Conservation (phyloP, 2,329 filamentous ascomycete species). For the Beauveria caledonica region DNA sequence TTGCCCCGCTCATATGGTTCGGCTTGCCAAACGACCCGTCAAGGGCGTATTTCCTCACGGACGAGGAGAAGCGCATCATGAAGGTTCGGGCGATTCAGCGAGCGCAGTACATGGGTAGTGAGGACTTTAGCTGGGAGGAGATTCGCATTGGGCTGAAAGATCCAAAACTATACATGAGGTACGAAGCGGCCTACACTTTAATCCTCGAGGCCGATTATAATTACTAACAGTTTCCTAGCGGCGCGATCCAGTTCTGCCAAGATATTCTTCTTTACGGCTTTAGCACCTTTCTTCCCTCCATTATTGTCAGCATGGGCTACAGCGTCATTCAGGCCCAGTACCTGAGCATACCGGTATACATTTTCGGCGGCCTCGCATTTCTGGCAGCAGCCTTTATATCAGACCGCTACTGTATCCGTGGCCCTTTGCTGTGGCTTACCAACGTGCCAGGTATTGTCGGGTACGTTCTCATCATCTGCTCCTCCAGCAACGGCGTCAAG, state of each 20-base stretch:
- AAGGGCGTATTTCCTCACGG: slow-evolving; percentile 39
- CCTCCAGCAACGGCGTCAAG: slow-evolving; percentile 39
- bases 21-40: slow-evolving; percentile 37
- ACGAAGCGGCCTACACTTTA: slow-evolving; percentile 11
- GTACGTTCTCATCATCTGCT: slow-evolving; percentile 38
- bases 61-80: slow-evolving; percentile 43
- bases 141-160: slow-evolving; percentile 38
- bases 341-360: slow-evolving; percentile 49
- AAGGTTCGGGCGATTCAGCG: slow-evolving; percentile 35
- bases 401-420: slow-evolving; percentile 30
- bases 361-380: slow-evolving; percentile 39
- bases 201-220: neutral
- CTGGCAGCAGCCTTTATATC: slow-evolving; percentile 37
- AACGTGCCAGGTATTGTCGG: slow-evolving; percentile 42
- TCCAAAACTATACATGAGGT: slow-evolving; percentile 43
- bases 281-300: slow-evolving; percentile 48
- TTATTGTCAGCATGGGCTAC: slow-evolving; percentile 45
- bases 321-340: slow-evolving; percentile 41
- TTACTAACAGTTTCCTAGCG: slow-evolving; percentile 15
- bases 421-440: slow-evolving; percentile 46
- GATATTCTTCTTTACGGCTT: slow-evolving; percentile 49
- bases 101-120: slow-evolving; percentile 38
- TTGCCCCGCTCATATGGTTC: slow-evolving; percentile 37
- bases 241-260: slow-evolving; percentile 41
- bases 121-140: slow-evolving; percentile 42